Base-by-base conservation (phyloP, 2,329 filamentous ascomycete species). In the Pseudogymnoascus sp. region DNA sequence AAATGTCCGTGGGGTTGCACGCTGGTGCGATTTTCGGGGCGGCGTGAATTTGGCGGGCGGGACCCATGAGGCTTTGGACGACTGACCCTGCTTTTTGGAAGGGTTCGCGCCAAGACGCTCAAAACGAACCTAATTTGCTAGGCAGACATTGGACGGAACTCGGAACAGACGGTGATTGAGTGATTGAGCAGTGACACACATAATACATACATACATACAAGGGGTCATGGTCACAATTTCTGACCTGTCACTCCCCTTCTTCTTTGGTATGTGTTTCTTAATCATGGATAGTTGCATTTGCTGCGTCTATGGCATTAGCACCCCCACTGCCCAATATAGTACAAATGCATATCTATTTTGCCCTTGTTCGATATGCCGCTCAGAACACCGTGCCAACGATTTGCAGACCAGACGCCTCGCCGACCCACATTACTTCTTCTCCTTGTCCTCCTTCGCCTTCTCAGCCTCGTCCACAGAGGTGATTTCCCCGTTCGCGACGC, bases 361-460 rank as follows among this genome's bases (percentile, higher is more conserved):
- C 35, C 64, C 65, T 67, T 60, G 66, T 66, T 61, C 62, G 55
- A 66, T 68, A 67, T 67, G 63, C 65, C 65, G 64, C 65, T 59
- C 65, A 43, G 41, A 66, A 70, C 69, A 65, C 69, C 67, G 65
- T 55, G 64, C 65, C 63, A 65, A 66, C 35, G 52, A 67, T 61
- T 63, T 66, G 67, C 60, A 55, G 43, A 38, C 59, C 61, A 23
- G 45, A 52, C 61, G 62, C 60, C 62, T 60, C 43, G 52, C 49
- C 66, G 66, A 70, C 72, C 67, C 72, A 66, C 72, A 72, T 60
- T 60, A 60, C 75, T 79, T 80, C 73, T 81, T 79, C 63, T 79
- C 77, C 72, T 81, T 80, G 66, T 77, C 79, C 67, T 85, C 81
- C 74, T 84, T 84, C 74, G 83, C 83, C 72, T 75, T 77, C 70